These are phyloP conservation scores for Acanthamoeba triangularis DNA, from an alignment of 208 protist species.

Conservation along the genomic window DNA sequence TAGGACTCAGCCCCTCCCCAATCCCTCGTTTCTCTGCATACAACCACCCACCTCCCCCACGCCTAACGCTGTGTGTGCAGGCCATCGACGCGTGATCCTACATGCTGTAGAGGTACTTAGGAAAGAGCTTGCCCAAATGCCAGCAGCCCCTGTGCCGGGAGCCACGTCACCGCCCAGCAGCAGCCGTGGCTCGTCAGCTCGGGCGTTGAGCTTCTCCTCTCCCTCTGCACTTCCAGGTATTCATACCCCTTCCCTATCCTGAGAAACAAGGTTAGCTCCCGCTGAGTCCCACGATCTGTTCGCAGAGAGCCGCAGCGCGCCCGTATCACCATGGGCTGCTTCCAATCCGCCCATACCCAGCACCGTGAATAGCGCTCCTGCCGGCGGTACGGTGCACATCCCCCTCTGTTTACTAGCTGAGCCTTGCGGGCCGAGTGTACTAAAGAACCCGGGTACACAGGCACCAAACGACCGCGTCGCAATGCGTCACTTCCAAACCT, in stretches of 20 bases:
- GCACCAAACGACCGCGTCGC: too few species aligned
- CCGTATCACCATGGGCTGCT: background rate
- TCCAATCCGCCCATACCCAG: background rate
- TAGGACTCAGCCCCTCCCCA: background rate
- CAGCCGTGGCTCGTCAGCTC: background rate
- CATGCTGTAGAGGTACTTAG: background rate
- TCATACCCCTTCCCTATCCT: background rate
- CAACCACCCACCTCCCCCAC: too few species aligned
- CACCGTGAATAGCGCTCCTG: background rate
- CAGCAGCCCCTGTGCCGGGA: too few species aligned
- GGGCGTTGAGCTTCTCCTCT: too few species aligned
- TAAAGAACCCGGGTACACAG: too few species aligned
- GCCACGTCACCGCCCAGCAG: background rate
- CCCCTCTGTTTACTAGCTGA: background rate
- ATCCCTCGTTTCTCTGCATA: background rate
- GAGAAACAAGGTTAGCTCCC: background rate
- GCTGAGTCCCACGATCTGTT: background rate
- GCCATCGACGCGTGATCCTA: background rate
- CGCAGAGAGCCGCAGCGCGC: background rate
- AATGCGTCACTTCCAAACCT: too few species aligned
- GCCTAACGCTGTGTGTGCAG: background rate
- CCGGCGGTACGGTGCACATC: background rate
- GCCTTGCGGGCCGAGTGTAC: too few species aligned
- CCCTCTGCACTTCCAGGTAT: too few species aligned
- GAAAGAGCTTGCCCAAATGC: background rate